phyloP scores from a whole-genome alignment of 805 yeast species.

The Cyberlindnera meyerae region DNA sequence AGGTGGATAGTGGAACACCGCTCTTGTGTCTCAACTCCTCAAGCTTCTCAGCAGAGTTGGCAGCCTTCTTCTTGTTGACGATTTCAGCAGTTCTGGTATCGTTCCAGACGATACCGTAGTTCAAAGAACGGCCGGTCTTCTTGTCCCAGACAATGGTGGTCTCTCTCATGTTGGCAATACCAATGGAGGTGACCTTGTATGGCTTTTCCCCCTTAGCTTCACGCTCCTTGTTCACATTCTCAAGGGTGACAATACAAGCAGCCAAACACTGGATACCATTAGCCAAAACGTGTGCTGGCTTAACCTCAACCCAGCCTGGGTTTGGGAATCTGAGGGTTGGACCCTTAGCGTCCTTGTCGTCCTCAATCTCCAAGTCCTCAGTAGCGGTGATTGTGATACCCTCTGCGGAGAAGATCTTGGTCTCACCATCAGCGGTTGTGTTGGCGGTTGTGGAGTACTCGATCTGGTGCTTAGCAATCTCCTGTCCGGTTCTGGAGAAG shows the following conservation, averaged over 20 bases:
- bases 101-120: constrained; percentile 90
- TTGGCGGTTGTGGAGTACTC: constrained; percentile 76
- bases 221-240: constrained; percentile 50
- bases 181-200: constrained; percentile 66
- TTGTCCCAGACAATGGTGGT: constrained; percentile 87
- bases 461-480: constrained; percentile 83
- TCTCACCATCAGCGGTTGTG: constrained; percentile 40
- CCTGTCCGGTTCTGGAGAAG: constrained; percentile 67
- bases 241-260: constrained; percentile 53
- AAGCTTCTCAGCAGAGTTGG: constrained; percentile 49
- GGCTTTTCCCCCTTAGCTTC: constrained; percentile 40
- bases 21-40: constrained; percentile 57
- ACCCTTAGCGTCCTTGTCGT: constrained; percentile 37
- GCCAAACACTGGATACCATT: constrained; percentile 78
- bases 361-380: constrained; percentile 58
- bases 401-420: constrained; percentile 64
- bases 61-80: constrained; percentile 56
- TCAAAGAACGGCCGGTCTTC: constrained; percentile 78
- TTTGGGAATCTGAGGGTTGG: constrained; percentile 75
- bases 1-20: constrained; percentile 87
- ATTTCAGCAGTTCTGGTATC: constrained; percentile 81
- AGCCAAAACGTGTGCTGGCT: constrained; percentile 76
- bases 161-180: constrained; percentile 95
- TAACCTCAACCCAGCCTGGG: constrained; percentile 94
- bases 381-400: constrained; percentile 63